A percentile compares a stretch with the other conserved stretches of the same genome.
Conservation (phyloP, 208 protist genomes). For the Angomonas deanei region DNA sequence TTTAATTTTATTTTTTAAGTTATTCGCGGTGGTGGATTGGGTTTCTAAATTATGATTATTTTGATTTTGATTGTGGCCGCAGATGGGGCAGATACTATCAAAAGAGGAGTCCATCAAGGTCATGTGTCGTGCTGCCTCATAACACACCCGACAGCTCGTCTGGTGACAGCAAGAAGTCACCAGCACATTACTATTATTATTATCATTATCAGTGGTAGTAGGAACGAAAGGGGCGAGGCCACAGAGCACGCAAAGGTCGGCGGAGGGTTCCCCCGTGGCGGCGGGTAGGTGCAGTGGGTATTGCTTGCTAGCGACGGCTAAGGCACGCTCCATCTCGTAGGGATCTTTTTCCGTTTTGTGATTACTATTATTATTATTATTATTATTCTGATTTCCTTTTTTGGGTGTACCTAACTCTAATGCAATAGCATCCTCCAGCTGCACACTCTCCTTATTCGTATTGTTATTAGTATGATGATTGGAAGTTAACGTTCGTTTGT, state of each 20-base stretch:
- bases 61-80: slow-evolving; percentile 19
- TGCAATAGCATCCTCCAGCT: not conserved
- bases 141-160: slow-evolving; percentile 44
- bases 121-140: slow-evolving; percentile 52
- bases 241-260: slow-evolving; percentile 62
- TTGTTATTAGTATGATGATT: not conserved
- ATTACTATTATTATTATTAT: not conserved
- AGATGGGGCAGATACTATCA: slow-evolving; percentile 63
- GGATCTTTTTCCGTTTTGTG: not conserved
- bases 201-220: slow-evolving; percentile 18
- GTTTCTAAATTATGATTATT: not conserved
- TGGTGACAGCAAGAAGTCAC: slow-evolving; percentile 52
- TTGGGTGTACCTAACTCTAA: no score
- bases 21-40: not conserved
- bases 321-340: not conserved
- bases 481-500: not conserved
- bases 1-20: not conserved
- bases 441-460: not conserved
- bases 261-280: slow-evolving; percentile 11
- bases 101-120: slow-evolving; percentile 30
- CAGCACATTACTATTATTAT: not conserved
- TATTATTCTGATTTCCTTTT: not conserved
- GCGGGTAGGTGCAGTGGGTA: not conserved
- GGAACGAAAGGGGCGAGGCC: slow-evolving; percentile 35
- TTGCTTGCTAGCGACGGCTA: not conserved